Evolutionary conservation across 164 flowering plant genomes (phyloP), one percentile per base, ranked within the genome.

Genomic region (Kalanchoe fedtschenkoi): DNA sequence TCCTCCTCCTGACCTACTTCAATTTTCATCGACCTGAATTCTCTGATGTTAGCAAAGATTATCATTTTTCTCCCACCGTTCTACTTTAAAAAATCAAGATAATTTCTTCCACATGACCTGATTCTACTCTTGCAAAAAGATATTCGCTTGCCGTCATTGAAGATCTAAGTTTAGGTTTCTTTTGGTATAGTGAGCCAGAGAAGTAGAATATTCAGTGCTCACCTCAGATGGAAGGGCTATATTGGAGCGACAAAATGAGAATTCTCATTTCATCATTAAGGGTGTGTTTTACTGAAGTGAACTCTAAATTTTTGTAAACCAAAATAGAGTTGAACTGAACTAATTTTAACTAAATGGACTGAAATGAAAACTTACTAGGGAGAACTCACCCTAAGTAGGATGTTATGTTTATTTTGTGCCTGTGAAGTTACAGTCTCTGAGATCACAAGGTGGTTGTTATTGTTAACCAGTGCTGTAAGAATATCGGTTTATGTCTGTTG

Each of bases 41-140:
- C 5, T 51, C 37, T 30, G 30, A 30, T 55, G 60, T 56, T 28
- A 26, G 60, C 60, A 29, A n/a, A 44, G 51, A n/a, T 44, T 44
- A 2, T n/a, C 4, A 9, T 44, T 44, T 44, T 6, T 44, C 51
- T 2, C 6, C 51, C 21, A 5, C 21, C 13, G n/a, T 17, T 19
- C 1, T 19, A n/a, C 19, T 15, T 42, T 42, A 2, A 42, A 15
- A 15, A 10, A 15, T n/a, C n/a, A n/a, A n/a, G n/a, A n/a, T n/a
- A 42, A 15, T 3, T 42, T 42, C 17, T 42, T 42, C 19, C 15
- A 21, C 14, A 42, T 42, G n/a, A 16, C 6, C 5, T 19, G 51
- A 44, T 44, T 44, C 51, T 44, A 4, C 21, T 44, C 13, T 37
- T 8, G 39, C 13, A 8, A 44, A 44, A 26, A 44, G 24, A n/a